Percentiles rank a stretch among this genome's conserved stretches.
phyloP scores from a whole-genome alignment of 768 basidiomycete genomes.

The Leccinum truebloodii region DNA sequence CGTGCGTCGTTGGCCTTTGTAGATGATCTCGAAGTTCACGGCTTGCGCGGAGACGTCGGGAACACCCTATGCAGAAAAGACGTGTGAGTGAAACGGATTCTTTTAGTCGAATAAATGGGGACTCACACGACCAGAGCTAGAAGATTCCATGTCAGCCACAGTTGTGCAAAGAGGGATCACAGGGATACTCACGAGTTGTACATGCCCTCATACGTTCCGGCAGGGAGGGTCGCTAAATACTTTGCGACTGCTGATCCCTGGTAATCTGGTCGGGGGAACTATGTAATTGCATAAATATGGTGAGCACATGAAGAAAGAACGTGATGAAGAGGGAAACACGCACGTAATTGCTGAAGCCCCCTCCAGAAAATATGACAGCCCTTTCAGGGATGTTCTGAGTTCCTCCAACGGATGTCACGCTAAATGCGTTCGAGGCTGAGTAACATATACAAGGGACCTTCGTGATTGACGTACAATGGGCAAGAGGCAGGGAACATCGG shows the following conservation, averaged over 20 bases:
- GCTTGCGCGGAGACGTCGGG: slow-evolving; percentile 72
- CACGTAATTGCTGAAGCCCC: slow-evolving; percentile 73
- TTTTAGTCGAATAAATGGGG: background rate
- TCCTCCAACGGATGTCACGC: slow-evolving; percentile 73
- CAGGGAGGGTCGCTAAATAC: slow-evolving; percentile 39
- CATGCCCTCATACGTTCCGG: slow-evolving; percentile 47
- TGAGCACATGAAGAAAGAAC: slow-evolving; percentile 6
- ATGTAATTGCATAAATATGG: background rate
- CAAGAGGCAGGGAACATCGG: slow-evolving; percentile 64
- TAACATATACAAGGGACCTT: background rate
- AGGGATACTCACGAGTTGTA: slow-evolving; percentile 52
- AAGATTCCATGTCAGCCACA: background rate
- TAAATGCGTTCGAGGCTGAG: slow-evolving; percentile 22
- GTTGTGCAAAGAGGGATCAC: background rate
- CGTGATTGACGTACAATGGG: slow-evolving; percentile 45
- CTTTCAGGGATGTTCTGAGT: slow-evolving; percentile 61
- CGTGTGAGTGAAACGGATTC: background rate
- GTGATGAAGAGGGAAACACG: slow-evolving; percentile 13
- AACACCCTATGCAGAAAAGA: slow-evolving; percentile 37
- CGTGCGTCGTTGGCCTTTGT: slow-evolving; percentile 36
- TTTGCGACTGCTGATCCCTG: slow-evolving; percentile 46
- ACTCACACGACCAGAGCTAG: slow-evolving; percentile 42
- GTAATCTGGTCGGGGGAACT: slow-evolving; percentile 58
- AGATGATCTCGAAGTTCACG: slow-evolving; percentile 48
- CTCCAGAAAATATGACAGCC: slow-evolving; percentile 63